phyloP scores from a whole-genome alignment of 176 grass and related monocot species.

The Neostapfia colusana region DNA sequence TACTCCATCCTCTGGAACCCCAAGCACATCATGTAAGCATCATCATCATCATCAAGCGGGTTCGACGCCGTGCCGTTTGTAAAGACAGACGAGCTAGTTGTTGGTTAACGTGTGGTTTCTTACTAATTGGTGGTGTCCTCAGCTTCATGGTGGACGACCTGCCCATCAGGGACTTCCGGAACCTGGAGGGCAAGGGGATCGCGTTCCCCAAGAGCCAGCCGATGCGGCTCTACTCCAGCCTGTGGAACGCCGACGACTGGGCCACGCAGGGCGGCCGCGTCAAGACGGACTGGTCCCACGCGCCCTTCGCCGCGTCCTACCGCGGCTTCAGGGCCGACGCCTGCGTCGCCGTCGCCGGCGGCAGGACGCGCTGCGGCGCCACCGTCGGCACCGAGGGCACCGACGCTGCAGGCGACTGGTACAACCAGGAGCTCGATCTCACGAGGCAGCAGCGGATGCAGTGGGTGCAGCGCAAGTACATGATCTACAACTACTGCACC shows the following conservation, averaged over 20 bases:
- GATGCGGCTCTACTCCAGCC: constrained; percentile 86
- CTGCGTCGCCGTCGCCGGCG: constrained; percentile 50
- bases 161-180: constrained; percentile 78
- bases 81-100: background rate
- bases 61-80: background rate
- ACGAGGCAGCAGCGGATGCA: constrained; percentile 62
- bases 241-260: constrained; percentile 97
- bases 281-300: constrained; percentile 83
- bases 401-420: constrained; percentile 50
- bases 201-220: constrained; percentile 84
- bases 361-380: constrained; percentile 37
- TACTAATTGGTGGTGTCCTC: background rate
- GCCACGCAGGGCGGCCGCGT: constrained; percentile 76
- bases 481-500: constrained; percentile 94
- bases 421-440: constrained; percentile 80
- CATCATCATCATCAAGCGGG: no score
- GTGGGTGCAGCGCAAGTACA: constrained; percentile 77
- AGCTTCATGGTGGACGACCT: constrained; percentile 91
- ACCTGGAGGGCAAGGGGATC: constrained; percentile 67
- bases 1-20: constrained; percentile 96
- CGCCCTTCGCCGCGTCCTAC: constrained; percentile 70
- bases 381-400: constrained; percentile 27
- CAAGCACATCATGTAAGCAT: constrained; percentile 74
- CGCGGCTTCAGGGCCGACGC: constrained; percentile 68
- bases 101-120: background rate